A percentile compares a stretch with the other conserved stretches of the same genome.
phyloP scores from a whole-genome alignment of 106 monocot genomes.

The Alisma plantagoaquatica region DNA sequence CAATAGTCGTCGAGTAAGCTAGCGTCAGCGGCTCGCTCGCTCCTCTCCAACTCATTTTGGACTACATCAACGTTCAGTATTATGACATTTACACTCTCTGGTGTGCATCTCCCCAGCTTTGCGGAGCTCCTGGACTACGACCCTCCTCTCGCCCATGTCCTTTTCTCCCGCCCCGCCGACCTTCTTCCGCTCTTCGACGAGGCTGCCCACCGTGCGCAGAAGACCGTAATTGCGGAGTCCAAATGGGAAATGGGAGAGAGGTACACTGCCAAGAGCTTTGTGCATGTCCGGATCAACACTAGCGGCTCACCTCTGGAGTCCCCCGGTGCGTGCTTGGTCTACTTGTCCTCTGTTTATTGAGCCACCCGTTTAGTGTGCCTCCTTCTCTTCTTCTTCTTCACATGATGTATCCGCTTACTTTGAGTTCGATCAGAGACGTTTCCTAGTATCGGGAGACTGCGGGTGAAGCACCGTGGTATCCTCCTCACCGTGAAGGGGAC shows the following conservation, averaged over 20 bases:
- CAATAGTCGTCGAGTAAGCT: constrained; percentile 52
- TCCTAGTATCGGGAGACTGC: constrained; percentile 74
- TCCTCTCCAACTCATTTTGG: not conserved
- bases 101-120: constrained; percentile 34
- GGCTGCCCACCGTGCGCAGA: constrained; percentile 38
- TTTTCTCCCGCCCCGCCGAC: constrained; percentile 48
- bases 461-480: constrained; percentile 78
- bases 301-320: constrained; percentile 76
- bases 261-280: constrained; percentile 37
- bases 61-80: too few relatives aligned
- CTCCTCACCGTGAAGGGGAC: constrained; percentile 87
- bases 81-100: not conserved
- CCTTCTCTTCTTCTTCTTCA: too few relatives aligned
- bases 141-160: constrained; percentile 43
- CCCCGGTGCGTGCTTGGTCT: constrained; percentile 53
- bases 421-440: constrained; percentile 92
- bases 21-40: not conserved
- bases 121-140: constrained; percentile 76
- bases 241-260: constrained; percentile 20
- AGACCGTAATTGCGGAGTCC: constrained; percentile 27
- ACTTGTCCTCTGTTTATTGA: too few relatives aligned
- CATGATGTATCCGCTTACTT: too few relatives aligned
- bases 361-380: too few relatives aligned
- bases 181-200: constrained; percentile 58
- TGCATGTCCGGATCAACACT: constrained; percentile 76